Conservation (phyloP, 2,329 filamentous ascomycete species). For the Aspergillus chevalieri region DNA sequence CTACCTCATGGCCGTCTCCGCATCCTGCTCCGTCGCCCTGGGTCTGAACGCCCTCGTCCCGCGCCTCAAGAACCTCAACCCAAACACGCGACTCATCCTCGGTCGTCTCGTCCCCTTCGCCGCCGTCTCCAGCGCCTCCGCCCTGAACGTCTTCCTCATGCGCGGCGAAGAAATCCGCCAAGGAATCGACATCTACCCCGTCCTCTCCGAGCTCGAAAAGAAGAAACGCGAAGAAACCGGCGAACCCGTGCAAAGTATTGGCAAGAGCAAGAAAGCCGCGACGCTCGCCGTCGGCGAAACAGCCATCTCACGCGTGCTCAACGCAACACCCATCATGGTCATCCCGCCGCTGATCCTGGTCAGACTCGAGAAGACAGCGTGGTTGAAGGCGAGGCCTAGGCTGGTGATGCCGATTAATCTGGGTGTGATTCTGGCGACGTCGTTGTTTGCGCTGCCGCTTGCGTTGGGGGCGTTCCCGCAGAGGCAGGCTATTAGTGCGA, state of each 20-base stretch:
- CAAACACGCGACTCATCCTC: slow-evolving; percentile 68
- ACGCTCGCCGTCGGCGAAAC: slow-evolving; percentile 88
- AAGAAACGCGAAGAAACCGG: slow-evolving; percentile 57
- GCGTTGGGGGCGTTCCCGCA: slow-evolving; percentile 91
- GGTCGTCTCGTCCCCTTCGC: slow-evolving; percentile 91
- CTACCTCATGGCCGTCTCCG: slow-evolving; percentile 84
- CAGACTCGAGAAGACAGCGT: slow-evolving; percentile 72
- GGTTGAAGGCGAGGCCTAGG: slow-evolving; percentile 70
- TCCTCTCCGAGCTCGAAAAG: slow-evolving; percentile 66
- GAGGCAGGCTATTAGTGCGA: slow-evolving; percentile 71
- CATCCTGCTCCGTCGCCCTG: slow-evolving; percentile 87
- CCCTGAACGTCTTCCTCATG: slow-evolving; percentile 96
- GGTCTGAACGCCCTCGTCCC: slow-evolving; percentile 88
- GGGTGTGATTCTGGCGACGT: slow-evolving; percentile 77
- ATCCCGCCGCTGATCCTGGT: slow-evolving; percentile 83
- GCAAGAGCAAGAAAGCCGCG: slow-evolving; percentile 82
- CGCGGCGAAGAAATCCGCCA: slow-evolving; percentile 88
- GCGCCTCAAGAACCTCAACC: slow-evolving; percentile 68
- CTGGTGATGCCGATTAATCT: slow-evolving; percentile 79
- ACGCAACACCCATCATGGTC: slow-evolving; percentile 95
- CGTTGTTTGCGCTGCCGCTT: slow-evolving; percentile 79
- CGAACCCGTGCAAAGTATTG: slow-evolving; percentile 63
- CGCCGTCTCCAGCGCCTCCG: slow-evolving; percentile 84
- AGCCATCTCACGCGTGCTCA: slow-evolving; percentile 82
- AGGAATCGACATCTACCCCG: slow-evolving; percentile 88